Percentiles rank a stretch among this genome's conserved stretches.
These are phyloP conservation scores for Eimeria zaria DNA, from an alignment of 169 alveolate species.

Conservation along the genomic window DNA sequence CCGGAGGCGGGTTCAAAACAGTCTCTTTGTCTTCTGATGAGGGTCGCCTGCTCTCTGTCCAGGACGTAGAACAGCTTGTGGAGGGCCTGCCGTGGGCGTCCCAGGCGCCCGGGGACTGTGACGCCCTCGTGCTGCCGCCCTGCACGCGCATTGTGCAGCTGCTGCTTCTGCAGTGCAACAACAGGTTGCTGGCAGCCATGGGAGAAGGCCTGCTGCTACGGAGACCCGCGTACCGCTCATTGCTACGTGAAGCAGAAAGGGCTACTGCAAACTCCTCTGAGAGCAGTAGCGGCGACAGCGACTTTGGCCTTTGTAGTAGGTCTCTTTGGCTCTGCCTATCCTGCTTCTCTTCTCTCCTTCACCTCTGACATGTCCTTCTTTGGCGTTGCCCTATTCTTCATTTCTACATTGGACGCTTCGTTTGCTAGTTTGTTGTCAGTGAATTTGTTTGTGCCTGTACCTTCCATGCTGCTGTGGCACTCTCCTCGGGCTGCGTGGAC, in stretches of 20 bases:
- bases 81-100: constrained; percentile 64
- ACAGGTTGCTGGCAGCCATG: constrained; percentile 52
- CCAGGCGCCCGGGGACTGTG: constrained; percentile 49
- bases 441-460: not conserved
- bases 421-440: not conserved
- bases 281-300: constrained; percentile 58
- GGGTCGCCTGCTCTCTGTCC: not conserved
- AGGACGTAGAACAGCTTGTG: constrained; percentile 24
- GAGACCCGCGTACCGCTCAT: not conserved
- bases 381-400: not conserved
- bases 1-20: not conserved
- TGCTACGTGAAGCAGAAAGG: not conserved
- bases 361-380: not conserved
- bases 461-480: not conserved
- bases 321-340: not conserved
- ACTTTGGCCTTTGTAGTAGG: constrained; percentile 22
- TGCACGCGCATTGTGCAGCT: constrained; percentile 77
- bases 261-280: not conserved
- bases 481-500: not conserved
- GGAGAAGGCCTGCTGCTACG: constrained; percentile 64
- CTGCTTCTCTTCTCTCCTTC: not conserved
- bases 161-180: constrained; percentile 53
- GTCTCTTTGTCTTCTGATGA: not conserved
- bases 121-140: constrained; percentile 77
- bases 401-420: not conserved